phyloP scores from a whole-genome alignment of 1,139 yeast genomes.

The Debaryomycetaceae sp. region DNA sequence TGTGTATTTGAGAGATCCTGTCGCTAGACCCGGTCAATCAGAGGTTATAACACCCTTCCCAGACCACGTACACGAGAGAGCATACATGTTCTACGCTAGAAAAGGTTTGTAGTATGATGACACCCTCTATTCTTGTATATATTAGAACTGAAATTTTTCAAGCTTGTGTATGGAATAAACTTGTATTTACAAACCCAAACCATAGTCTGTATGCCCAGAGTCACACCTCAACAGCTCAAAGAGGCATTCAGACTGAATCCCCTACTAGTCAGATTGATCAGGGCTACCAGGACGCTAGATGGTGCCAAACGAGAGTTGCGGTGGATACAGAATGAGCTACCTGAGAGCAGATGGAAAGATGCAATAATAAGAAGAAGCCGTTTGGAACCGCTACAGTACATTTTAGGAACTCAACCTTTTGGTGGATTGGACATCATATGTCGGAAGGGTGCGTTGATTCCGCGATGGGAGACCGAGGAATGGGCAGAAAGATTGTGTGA shows the following conservation, averaged over 20 bases:
- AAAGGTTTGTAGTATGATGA: conserved; percentile 51
- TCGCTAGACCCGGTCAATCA: conserved; percentile 94
- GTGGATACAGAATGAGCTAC: conserved; percentile 43
- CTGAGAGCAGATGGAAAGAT: conserved; percentile 27
- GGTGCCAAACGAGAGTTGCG: conserved; percentile 33
- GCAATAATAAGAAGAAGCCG: conserved; percentile 40
- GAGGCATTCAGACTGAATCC: conserved; percentile 25
- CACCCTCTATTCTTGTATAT: conserved; percentile 1
- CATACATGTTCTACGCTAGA: conserved; percentile 91
- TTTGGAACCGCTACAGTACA: conserved; percentile 73
- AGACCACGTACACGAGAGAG: conserved; percentile 82
- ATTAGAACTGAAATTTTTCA: background rate
- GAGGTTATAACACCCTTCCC: conserved; percentile 93
- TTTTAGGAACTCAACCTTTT: conserved; percentile 85
- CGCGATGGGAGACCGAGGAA: conserved; percentile 95
- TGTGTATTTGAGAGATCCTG: conserved; percentile 91
- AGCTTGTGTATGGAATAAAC: background rate
- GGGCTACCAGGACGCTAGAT: conserved; percentile 26
- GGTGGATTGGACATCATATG: conserved; percentile 64
- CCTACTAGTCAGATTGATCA: conserved; percentile 30
- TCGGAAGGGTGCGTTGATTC: conserved; percentile 68
- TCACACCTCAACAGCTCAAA: conserved; percentile 25
- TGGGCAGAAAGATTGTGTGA: conserved; percentile 57
- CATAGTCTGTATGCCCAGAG: conserved; percentile 24
- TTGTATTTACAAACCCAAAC: background rate